Conservation (phyloP, 805 yeast species). For the Zygoascus tannicola region DNA sequence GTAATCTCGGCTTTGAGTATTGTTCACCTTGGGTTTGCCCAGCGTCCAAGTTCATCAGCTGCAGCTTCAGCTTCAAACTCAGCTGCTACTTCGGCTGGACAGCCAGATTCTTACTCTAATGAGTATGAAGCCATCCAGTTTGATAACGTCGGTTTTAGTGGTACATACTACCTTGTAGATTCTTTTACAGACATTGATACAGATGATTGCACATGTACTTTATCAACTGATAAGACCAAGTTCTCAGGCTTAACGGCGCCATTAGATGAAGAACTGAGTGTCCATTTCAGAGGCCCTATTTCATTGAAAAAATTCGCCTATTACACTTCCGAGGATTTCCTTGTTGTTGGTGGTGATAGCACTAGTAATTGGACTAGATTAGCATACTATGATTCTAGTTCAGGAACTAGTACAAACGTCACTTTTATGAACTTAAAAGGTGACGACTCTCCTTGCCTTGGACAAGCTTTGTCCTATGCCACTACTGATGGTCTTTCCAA, state of each 20-base stretch:
- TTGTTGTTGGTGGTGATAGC: background rate
- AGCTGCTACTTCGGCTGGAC: background rate
- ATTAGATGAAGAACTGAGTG: slow-evolving; percentile 74
- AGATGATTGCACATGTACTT: background rate
- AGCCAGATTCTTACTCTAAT: background rate
- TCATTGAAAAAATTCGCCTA: slow-evolving; percentile 78
- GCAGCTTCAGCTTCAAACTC: background rate
- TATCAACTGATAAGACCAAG: background rate
- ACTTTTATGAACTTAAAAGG: slow-evolving; percentile 84
- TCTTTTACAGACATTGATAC: background rate
- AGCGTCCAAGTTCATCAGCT: too few species aligned
- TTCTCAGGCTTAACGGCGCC: slow-evolving; percentile 76
- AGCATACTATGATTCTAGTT: slow-evolving; percentile 56
- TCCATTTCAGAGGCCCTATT: slow-evolving; percentile 87
- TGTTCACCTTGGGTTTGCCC: too few species aligned
- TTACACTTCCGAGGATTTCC: slow-evolving; percentile 8
- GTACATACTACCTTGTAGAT: slow-evolving; percentile 3
- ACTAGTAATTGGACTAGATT: slow-evolving; percentile 53
- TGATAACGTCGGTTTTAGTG: slow-evolving; percentile 9
- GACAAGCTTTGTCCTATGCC: slow-evolving; percentile 84
- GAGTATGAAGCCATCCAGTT: slow-evolving; percentile 5
- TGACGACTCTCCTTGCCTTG: slow-evolving; percentile 84
- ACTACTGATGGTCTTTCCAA: slow-evolving; percentile 69
- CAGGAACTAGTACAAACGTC: slow-evolving; percentile 63
- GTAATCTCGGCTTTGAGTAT: too few species aligned